Evolutionary conservation across 768 basidiomycete species (phyloP).

Genomic region (Boletus vinaceobasis): DNA sequence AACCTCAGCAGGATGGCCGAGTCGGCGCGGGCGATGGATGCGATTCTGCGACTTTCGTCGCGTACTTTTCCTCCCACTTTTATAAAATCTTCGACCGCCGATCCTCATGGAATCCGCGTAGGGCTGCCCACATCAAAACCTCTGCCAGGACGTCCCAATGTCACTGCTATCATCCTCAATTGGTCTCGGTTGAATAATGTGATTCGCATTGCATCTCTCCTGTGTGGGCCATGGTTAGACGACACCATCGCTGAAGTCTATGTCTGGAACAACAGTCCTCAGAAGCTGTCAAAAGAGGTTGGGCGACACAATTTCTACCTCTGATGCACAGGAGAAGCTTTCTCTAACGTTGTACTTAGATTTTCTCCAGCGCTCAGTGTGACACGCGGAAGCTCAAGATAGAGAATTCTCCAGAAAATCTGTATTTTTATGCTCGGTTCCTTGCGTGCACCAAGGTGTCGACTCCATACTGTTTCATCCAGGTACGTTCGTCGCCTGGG

Average conservation of each 20-base stretch:
- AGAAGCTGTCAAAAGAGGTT: constrained; percentile 41
- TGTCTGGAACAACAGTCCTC: constrained; percentile 64
- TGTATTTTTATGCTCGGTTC: constrained; percentile 62
- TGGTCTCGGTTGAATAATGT: constrained; percentile 68
- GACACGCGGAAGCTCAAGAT: constrained; percentile 44
- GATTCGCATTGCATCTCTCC: constrained; percentile 45
- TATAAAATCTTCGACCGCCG: neutral
- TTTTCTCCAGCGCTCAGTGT: constrained; percentile 42
- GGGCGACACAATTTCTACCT: constrained; percentile 10
- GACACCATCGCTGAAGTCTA: constrained; percentile 46
- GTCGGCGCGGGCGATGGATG: constrained; percentile 1
- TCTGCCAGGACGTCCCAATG: constrained; percentile 35
- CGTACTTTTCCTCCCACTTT: constrained; percentile 19
- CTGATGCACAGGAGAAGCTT: neutral
- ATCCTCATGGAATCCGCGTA: constrained; percentile 9
- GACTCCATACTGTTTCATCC: constrained; percentile 60
- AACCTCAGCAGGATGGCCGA: neutral
- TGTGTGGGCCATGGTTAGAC: constrained; percentile 47
- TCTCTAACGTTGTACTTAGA: constrained; percentile 28
- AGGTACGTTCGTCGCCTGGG: constrained; percentile 36
- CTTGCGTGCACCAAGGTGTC: constrained; percentile 50
- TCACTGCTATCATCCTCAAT: constrained; percentile 59
- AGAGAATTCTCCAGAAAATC: constrained; percentile 53
- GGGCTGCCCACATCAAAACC: constrained; percentile 4
- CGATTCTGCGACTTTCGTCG: constrained; percentile 13